Evolutionary conservation across 2,329 filamentous ascomycete species (phyloP), one percentile per base, ranked within the genome.

Genomic region (Fusarium incarnatum): DNA sequence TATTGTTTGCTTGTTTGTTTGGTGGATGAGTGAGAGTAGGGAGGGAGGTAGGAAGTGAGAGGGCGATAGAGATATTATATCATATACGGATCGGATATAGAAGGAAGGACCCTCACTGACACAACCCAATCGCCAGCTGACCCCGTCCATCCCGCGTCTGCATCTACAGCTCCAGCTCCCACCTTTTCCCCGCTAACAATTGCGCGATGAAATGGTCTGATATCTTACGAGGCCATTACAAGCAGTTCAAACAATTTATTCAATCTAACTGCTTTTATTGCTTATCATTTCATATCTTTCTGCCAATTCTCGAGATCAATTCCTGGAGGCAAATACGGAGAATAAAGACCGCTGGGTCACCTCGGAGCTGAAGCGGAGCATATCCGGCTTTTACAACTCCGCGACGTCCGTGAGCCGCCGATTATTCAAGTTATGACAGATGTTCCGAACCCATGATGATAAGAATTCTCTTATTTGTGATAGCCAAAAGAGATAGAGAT

Each of bases 121-220:
- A 64, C 67, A 60, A 68, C 60, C 44, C 59, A 46, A 67, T 70
- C 45, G 32, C 67, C 55, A 61, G 57, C 64, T 66, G 61, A 70
- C 61, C 56, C 59, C 50, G 30, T 54, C 42, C 27, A 47, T 57
- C 52, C 30, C n/a, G 40, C 60, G 58, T 60, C 67, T 59, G 56
- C 32, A 46, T 44, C 28, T 30, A 15, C 28, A 30, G 37, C 34
- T 55, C 56, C 25, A 49, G 12, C 25, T 60, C 44, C 55, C 55
- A 56, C 34, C 46, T 42, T 61, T 48, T 48, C 60, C 53, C 50
- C 64, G 47, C 66, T 52, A 58, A 47, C 52, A 56, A 55, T 69
- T 71, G 60, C 59, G 63, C 67, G 55, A 55, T 57, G 53, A 49
- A 64, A 60, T 75, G 73, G 73, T 64, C 55, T 73, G 73, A 75